Conservation (phyloP, 768 basidiomycete genomes). For the Leucocoprinus leucothites region DNA sequence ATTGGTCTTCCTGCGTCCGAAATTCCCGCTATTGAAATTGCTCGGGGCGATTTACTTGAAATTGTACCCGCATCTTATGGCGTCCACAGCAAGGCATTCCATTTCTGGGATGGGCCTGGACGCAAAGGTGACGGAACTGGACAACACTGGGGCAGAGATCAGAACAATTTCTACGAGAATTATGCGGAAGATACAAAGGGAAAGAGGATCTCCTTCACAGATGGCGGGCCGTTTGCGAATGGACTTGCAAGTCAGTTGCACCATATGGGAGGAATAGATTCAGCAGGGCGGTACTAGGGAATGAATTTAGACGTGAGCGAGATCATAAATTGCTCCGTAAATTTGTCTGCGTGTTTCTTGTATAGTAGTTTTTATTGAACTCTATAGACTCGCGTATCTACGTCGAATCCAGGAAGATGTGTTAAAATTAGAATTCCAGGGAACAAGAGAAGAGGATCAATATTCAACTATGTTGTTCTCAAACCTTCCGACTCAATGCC, state of each 20-base stretch:
- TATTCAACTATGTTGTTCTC: too few species aligned
- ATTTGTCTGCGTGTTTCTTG: too few species aligned
- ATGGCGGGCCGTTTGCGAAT: slow-evolving; percentile 12
- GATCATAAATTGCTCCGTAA: too few species aligned
- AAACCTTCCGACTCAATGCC: too few species aligned
- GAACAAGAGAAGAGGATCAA: too few species aligned
- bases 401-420: too few species aligned
- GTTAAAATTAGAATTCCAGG: too few species aligned
- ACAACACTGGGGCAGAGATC: slow-evolving; percentile 44
- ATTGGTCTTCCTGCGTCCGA: slow-evolving; percentile 94
- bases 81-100: slow-evolving; percentile 85
- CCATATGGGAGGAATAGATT: neutral
- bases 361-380: too few species aligned
- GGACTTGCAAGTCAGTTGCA: neutral
- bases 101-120: slow-evolving; percentile 91
- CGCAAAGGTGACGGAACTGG: slow-evolving; percentile 37
- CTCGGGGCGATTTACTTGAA: slow-evolving; percentile 94
- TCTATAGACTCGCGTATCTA: too few species aligned
- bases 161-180: slow-evolving; percentile 85
- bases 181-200: slow-evolving; percentile 76
- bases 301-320: too few species aligned
- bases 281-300: neutral
- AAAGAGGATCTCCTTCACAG: slow-evolving; percentile 40
- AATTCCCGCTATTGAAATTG: slow-evolving; percentile 96
- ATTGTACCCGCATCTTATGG: slow-evolving; percentile 87